These are phyloP conservation scores for Toxicodendron radicans DNA, from an alignment of 345 rosid species.

Conservation along the genomic window DNA sequence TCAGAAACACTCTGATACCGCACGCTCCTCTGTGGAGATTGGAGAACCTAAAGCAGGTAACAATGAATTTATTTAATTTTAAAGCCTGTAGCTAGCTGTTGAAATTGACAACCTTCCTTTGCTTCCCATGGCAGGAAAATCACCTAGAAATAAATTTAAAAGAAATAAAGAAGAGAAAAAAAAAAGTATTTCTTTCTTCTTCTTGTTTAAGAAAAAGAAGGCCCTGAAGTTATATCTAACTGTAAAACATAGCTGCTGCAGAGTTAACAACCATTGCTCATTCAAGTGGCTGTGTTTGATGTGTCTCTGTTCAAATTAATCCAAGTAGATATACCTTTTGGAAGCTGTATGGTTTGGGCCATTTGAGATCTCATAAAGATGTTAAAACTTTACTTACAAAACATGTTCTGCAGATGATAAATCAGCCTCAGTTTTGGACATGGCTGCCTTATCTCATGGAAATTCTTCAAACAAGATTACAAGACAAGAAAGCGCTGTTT, in stretches of 20 bases:
- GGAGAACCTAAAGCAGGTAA: slow-evolving; percentile 28
- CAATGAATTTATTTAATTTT: slow-evolving; percentile 3
- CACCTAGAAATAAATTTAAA: background rate
- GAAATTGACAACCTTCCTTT: slow-evolving; percentile 8
- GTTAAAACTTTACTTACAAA: background rate
- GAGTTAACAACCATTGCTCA: background rate
- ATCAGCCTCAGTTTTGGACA: slow-evolving; percentile 24
- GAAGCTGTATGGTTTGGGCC: background rate
- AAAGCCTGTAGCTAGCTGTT: slow-evolving; percentile 1
- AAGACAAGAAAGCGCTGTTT: slow-evolving; percentile 22
- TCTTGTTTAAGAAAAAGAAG: background rate
- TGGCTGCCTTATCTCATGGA: slow-evolving; percentile 16
- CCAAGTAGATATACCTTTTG: background rate
- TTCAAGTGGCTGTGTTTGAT: background rate
- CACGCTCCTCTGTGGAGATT: slow-evolving; percentile 9
- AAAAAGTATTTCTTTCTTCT: background rate
- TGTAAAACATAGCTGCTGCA: background rate
- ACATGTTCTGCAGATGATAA: slow-evolving; percentile 31
- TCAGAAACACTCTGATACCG: slow-evolving; percentile 12
- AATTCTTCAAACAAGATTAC: slow-evolving; percentile 22
- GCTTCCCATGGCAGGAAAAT: background rate
- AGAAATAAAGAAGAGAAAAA: background rate
- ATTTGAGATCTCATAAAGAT: background rate
- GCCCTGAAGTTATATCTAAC: background rate
- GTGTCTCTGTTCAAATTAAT: background rate